Percentiles rank a stretch among this genome's conserved stretches.
phyloP scores from a whole-genome alignment of 2,329 filamentous ascomycete species.

The Ascochyta lentis region DNA sequence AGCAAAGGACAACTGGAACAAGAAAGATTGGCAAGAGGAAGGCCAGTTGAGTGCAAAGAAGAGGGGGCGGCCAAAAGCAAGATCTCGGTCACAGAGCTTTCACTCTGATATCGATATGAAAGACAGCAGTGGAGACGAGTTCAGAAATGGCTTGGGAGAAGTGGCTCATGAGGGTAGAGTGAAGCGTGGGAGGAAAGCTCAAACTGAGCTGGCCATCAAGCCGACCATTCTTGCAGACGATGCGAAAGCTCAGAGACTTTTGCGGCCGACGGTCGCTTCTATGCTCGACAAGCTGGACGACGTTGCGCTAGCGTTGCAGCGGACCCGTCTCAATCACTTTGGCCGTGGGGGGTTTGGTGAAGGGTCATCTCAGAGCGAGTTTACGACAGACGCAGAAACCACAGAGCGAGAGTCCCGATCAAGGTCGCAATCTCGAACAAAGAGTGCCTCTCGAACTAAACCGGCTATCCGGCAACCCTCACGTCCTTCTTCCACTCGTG shows the following conservation, averaged over 20 bases:
- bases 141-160: background rate
- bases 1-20: conserved; percentile 68
- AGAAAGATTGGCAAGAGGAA: conserved; percentile 47
- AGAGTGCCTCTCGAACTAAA: conserved; percentile 16
- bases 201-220: conserved; percentile 13
- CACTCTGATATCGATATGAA: conserved; percentile 17
- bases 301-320: conserved; percentile 74
- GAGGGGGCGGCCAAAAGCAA: conserved; percentile 4
- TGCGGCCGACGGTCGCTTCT: conserved; percentile 73
- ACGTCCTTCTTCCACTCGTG: conserved; percentile 11
- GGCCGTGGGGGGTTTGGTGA: conserved; percentile 31
- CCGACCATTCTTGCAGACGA: conserved; percentile 74
- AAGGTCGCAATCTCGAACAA: conserved; percentile 25
- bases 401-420: conserved; percentile 19
- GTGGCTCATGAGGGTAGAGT: background rate
- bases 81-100: conserved; percentile 23
- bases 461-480: conserved; percentile 17
- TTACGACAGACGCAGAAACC: conserved; percentile 36
- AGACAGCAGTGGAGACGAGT: conserved; percentile 4
- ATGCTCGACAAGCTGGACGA: conserved; percentile 73
- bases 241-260: conserved; percentile 66
- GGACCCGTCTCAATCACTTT: conserved; percentile 63
- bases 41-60: conserved; percentile 13
- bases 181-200: conserved; percentile 22
- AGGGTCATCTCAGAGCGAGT: conserved; percentile 39